phyloP scores from a whole-genome alignment of 129 eudicot genomes.

The Flaveria brownii region DNA sequence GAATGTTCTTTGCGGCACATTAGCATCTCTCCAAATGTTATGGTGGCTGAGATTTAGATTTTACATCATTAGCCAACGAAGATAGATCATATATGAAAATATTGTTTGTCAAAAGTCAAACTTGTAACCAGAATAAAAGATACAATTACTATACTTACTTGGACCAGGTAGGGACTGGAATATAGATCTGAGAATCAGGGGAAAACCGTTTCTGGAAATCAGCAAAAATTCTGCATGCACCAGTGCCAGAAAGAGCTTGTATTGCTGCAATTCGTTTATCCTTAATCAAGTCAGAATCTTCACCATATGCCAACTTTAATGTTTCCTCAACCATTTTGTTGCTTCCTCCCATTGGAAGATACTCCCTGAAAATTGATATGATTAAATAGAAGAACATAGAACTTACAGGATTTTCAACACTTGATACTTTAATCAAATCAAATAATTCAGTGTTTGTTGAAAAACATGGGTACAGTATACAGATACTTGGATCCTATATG shows the following conservation, averaged over 20 bases:
- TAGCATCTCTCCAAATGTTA: slow-evolving; percentile 98
- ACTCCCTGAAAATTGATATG: slow-evolving; percentile 59
- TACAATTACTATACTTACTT: slow-evolving; percentile 52
- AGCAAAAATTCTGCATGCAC: slow-evolving; percentile 94
- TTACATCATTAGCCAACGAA: slow-evolving; percentile 31
- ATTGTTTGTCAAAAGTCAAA: not conserved
- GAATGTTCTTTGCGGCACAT: slow-evolving; percentile 74
- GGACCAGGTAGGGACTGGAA: slow-evolving; percentile 96
- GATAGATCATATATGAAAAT: not conserved
- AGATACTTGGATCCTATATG: not conserved
- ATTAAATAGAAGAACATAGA: slow-evolving; percentile 16
- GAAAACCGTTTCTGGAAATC: slow-evolving; percentile 90
- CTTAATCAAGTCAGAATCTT: slow-evolving; percentile 81
- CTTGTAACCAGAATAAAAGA: not conserved
- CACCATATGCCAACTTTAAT: slow-evolving; percentile 87
- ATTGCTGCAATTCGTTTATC: slow-evolving; percentile 86
- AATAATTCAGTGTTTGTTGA: not conserved
- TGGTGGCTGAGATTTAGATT: slow-evolving; percentile 67
- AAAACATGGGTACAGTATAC: not conserved
- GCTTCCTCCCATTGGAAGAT: slow-evolving; percentile 99
- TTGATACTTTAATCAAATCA: not conserved
- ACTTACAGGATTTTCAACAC: not conserved
- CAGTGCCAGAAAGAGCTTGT: slow-evolving; percentile 96
- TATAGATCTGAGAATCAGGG: slow-evolving; percentile 89
- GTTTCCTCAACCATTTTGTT: slow-evolving; percentile 77